Base-by-base conservation (phyloP, 345 rosid genomes). In the Lepidium africanum region DNA sequence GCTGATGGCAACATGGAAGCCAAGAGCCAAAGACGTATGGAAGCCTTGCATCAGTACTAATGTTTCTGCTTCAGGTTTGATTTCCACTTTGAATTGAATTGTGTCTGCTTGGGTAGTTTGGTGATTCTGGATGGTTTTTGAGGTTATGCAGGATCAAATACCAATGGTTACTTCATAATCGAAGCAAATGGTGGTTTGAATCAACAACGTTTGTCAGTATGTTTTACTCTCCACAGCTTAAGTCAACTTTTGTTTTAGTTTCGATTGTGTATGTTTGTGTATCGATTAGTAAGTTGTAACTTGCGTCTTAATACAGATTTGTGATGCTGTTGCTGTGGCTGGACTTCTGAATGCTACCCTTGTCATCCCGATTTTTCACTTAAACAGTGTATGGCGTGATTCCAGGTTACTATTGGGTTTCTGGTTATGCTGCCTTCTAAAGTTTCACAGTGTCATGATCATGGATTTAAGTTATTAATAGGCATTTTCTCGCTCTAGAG, bases 251-350 rank as follows among this genome's bases (percentile, higher is more conserved):
- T 30, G 21, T 43, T 52, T 73, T 50, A 49, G 27, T 53, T 3
- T 45, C 9, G 5, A 30, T 9, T 32, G 7, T 30, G 7, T 51
- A 25, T 15, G 27, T 42, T 63, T 5, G 47, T 74, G 14, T 55
- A 64, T 36, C 65, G 70, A 56, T 54, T 75, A 15, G 36, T 38
- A 61, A 47, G 40, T 4, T 23, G 3, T 51, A 0, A 45, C 9
- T 41, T 4, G 11, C 2, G 6, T 59, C 30, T 63, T 69, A 12
- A 27, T 76, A 57, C 81, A 88, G 99, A 91, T 93, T 80, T 93
- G 96, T 60, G 99, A 93, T 83, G 99, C 87, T n/a, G 99, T 94
- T 76, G 97, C 95, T 41, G 97, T 94, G 70, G 97, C 97, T 48
- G 90, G 96, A 81, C 81, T 94, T 17, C 78, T 94, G 35, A 94